These are phyloP conservation scores for Globisporangium polare DNA, from an alignment of 352 stramenopile species.

Conservation along the genomic window DNA sequence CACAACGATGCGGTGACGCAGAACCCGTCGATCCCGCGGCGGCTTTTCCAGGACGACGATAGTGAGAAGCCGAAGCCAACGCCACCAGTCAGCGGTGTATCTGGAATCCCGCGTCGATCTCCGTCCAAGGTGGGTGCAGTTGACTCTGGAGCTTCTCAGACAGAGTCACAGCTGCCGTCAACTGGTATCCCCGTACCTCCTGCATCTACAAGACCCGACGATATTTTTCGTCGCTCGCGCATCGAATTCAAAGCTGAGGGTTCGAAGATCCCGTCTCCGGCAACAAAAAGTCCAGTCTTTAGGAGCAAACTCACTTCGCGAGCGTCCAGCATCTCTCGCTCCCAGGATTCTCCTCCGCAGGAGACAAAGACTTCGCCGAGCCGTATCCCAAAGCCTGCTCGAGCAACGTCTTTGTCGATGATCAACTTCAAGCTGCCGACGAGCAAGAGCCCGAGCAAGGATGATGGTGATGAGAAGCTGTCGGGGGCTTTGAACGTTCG, in stretches of 20 bases:
- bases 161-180: not conserved
- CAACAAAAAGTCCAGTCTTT: constrained; percentile 8
- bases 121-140: not conserved
- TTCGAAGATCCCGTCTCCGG: constrained; percentile 14
- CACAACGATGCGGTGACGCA: not conserved
- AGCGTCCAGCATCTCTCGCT: constrained; percentile 3
- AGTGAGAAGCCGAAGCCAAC: not conserved
- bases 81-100: not conserved
- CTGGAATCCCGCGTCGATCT: not conserved
- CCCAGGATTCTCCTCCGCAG: constrained; percentile 11
- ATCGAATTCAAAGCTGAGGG: constrained; percentile 12
- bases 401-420: constrained; percentile 3
- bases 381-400: constrained; percentile 4
- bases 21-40: constrained; percentile 3
- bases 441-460: not conserved
- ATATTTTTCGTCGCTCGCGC: constrained; percentile 15
- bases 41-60: constrained; percentile 11
- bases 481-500: not conserved
- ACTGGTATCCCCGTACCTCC: constrained; percentile 9
- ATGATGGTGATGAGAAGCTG: not conserved
- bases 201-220: constrained; percentile 7
- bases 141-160: not conserved
- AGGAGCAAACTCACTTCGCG: not conserved
- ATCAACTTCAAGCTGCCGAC: not conserved
- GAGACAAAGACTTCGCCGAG: constrained; percentile 1